A percentile compares a stretch with the other conserved stretches of the same genome.
Evolutionary conservation across 345 rosid species (phyloP).

Genomic region (Gossypium sturtianum): DNA sequence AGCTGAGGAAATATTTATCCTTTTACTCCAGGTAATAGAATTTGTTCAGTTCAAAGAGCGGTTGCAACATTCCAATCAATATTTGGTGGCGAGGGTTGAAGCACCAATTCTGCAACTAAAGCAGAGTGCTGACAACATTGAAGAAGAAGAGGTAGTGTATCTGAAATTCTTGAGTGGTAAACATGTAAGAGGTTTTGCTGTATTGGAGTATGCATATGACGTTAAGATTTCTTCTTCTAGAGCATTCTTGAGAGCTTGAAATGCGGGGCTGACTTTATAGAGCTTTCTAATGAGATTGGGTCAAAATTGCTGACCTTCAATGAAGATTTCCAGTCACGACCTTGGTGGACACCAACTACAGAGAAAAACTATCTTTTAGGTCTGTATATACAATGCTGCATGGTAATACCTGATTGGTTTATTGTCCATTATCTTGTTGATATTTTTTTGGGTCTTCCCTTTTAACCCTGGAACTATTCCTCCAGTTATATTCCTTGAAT

Average conservation of each 20-base stretch:
- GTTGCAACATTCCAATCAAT: slow-evolving; percentile 77
- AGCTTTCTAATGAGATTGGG: slow-evolving; percentile 75
- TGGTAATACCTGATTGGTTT: not conserved
- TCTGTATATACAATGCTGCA: slow-evolving; percentile 26
- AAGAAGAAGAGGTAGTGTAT: slow-evolving; percentile 62
- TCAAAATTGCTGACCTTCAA: slow-evolving; percentile 62
- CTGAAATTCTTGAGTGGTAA: not conserved
- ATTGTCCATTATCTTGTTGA: not conserved
- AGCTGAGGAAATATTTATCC: slow-evolving; percentile 6
- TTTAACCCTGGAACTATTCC: not conserved
- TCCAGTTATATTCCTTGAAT: slow-evolving; percentile 9
- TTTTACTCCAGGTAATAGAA: slow-evolving; percentile 72
- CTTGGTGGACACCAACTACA: slow-evolving; percentile 95
- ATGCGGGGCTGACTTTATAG: slow-evolving; percentile 56
- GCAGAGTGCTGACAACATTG: slow-evolving; percentile 66
- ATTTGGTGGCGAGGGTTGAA: slow-evolving; percentile 69
- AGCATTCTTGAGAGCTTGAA: slow-evolving; percentile 66
- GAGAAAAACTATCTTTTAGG: slow-evolving; percentile 83
- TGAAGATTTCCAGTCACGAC: slow-evolving; percentile 85
- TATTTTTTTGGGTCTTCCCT: not conserved
- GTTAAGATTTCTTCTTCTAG: slow-evolving; percentile 32
- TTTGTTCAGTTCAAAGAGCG: slow-evolving; percentile 91
- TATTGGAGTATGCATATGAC: slow-evolving; percentile 8
- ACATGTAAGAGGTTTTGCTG: not conserved
- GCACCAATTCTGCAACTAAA: slow-evolving; percentile 65